Evolutionary conservation across 345 rosid genomes (phyloP), one percentile per base, ranked within the genome.

Genomic region (Eucalyptus lansdowneana): DNA sequence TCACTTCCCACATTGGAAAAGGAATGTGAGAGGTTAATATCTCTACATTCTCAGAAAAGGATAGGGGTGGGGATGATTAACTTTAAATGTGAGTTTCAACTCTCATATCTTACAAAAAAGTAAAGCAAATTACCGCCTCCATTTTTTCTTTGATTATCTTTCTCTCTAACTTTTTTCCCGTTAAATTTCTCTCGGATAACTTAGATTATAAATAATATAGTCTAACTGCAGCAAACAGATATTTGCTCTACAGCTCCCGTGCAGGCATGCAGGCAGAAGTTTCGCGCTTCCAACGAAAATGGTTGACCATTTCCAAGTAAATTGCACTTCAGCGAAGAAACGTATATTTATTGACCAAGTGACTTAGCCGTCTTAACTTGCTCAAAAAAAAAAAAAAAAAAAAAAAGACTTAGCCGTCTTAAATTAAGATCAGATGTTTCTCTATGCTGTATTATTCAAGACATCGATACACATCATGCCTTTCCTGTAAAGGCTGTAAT

Each of bases 1-100:
- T 53, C 25, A 53, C 58, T 53, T 53, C 58, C 25, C 25, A 51
- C 11, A 53, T 21, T 53, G 25, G 2, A 53, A 19, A 53, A 53
- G 2, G 5, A 2, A 53, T 1, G 11, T 53, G 1, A 53, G 11
- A 21, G 5, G 2, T 53, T 53, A 0, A 53, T 21, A 53, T 53
- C 5, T 53, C 25, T 2, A 21, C 25, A 8, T 53, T 53, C 0
- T 53, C 11, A 8, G 0, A 19, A 0, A 0, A 19, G 2, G 1
- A 1, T 53, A 53, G 5, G 11, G 24, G 5, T 21, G 2, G 11
- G 25, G 11, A 53, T 53, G 25, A 53, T 53, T 53, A 53, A 53
- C 4, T 53, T 19, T 53, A 53, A 53, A 2, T 53, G 10, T 53
- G 1, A 53, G 25, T 53, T 53, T 8, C 5, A 8, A 53, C 0